Evolutionary conservation across 1,284 basidiomycete genomes (phyloP).

Genomic region (Erythrobasidium hasegawianum): DNA sequence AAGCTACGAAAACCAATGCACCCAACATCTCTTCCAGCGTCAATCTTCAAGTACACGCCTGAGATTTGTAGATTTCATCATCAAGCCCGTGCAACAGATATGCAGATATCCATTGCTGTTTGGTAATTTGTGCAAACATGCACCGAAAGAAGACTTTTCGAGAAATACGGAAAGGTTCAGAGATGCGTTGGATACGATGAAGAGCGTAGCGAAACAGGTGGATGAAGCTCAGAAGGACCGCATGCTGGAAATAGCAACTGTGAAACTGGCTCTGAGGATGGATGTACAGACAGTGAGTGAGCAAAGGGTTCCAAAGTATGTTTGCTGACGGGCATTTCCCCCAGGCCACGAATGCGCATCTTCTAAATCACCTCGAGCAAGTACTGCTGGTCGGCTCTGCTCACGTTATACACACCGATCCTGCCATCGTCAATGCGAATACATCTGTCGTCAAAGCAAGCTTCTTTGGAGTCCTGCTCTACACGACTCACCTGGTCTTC

Average conservation of each 20-base stretch:
- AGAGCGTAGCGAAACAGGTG: conserved; percentile 27
- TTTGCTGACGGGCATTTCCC: not conserved
- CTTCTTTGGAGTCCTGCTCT: conserved; percentile 83
- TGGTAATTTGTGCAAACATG: conserved; percentile 41
- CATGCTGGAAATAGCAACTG: conserved; percentile 41
- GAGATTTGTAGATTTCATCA: conserved; percentile 45
- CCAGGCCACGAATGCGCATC: conserved; percentile 36
- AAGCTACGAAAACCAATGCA: conserved; percentile 69
- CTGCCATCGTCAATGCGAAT: conserved; percentile 24
- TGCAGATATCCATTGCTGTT: conserved; percentile 46
- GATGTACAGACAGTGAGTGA: conserved; percentile 40
- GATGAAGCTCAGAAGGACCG: conserved; percentile 41
- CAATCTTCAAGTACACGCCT: conserved; percentile 36
- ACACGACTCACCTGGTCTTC: conserved; percentile 75
- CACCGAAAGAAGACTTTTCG: conserved; percentile 5
- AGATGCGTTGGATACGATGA: conserved; percentile 21
- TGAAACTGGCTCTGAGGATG: conserved; percentile 40
- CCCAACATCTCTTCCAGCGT: conserved; percentile 44
- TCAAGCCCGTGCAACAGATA: conserved; percentile 47
- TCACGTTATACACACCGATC: conserved; percentile 37
- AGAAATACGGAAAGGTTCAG: conserved; percentile 17
- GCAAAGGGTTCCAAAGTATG: no score
- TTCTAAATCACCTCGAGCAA: conserved; percentile 40
- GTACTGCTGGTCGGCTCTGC: conserved; percentile 41
- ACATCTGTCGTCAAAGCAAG: conserved; percentile 61